Base-by-base conservation (phyloP, 2,329 filamentous ascomycete genomes). In the Epichloe elymi region DNA sequence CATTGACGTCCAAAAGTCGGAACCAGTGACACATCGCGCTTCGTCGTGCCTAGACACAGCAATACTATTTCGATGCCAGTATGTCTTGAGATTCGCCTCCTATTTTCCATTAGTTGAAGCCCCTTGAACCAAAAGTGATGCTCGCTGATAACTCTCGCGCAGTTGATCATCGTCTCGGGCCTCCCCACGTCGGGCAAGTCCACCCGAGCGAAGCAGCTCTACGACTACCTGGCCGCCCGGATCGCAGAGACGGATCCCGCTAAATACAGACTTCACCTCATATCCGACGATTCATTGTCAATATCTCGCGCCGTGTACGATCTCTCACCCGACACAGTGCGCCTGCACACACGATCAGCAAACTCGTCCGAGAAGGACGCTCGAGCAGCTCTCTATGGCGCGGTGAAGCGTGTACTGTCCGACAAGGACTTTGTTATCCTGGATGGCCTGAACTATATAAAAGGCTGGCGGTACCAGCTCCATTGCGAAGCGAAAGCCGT, bases 371-470 rank as follows among this genome's bases (percentile, higher is more conserved):
- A 94, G 63, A 94, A 94, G 65, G 85, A 91, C 68, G 87, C 86
- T 1, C 80, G 87, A 26, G 87, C 87, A 2, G 75, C 80, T 41
- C 74, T 88, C 51, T 88, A 86, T 64, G 87, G 78, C 54, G 86
- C 87, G 54, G 83, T 91, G 44, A 91, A 91, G 72, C 76, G 87
- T 42, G 76, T 82, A 46, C 74, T 94, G 33, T 81, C 78, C 54
- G 77, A 81, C 51, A 80, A 80, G 60, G 84, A 88, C 61, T 81
- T 94, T 52, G 85, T 93, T 49, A 79, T 94, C 45, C 78, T 88
- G 15, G 87, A 94, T 63, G 82, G 83, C 1, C 70, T 87, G 54
- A 93, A 93, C 67, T 94, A 93, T 68, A 94, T 94, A 70, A 93
- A 93, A 66, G 88, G 87, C 38, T 93, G 86, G 79, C 76, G 88